Base-by-base conservation (phyloP, 805 yeast species). In the Zygoascus bituminiphila region DNA sequence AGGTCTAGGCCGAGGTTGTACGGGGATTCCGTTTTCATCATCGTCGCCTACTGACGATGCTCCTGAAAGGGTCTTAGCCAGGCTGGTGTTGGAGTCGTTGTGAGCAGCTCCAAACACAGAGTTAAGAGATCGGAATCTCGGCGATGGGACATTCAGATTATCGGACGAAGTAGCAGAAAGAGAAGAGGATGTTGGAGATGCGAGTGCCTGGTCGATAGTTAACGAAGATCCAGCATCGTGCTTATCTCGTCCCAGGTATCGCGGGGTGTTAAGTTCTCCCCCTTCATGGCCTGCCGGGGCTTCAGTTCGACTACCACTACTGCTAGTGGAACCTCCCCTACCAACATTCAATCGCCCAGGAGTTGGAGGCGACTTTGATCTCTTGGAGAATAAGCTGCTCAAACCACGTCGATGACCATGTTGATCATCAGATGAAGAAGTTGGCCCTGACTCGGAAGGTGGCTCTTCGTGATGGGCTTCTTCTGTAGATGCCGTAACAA, bases 121-220 rank as follows among this genome's bases (percentile, higher is more conserved):
- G 17, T 42, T 42, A 14, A 49, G 41, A 2, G 54, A 23, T 33
- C 31, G 36, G 22, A 44, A 45, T 24, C 44, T 15, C 7, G 52
- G 52, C 12, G 45, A 38, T 2, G 45, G 40, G 4, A 26, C 33
- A 19, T 15, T 14, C 33, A 19, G 38, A 5, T 14, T 9, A 19
- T 42, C 47, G 5, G 47, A 26, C 2, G 49, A 38, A 14, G 44
- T 26, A 12, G 50, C 20, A 14, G 45, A 31, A 7, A 41, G 33
- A 10, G 48, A 50, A 12, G 55, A 50, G 7, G 55, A 45, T 2
- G 51, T 52, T 45, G 52, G 31, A 10, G 55, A 45, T 4, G 51
- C 55, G 48, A 54, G 31, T 3, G 54, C 54, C 38, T 55, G 56
- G 36, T 55, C 59, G 19, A 55, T 54, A 4, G 57, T 54, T 9